Base-by-base conservation (phyloP, 2,329 filamentous ascomycete genomes). In the Knufia petricola region DNA sequence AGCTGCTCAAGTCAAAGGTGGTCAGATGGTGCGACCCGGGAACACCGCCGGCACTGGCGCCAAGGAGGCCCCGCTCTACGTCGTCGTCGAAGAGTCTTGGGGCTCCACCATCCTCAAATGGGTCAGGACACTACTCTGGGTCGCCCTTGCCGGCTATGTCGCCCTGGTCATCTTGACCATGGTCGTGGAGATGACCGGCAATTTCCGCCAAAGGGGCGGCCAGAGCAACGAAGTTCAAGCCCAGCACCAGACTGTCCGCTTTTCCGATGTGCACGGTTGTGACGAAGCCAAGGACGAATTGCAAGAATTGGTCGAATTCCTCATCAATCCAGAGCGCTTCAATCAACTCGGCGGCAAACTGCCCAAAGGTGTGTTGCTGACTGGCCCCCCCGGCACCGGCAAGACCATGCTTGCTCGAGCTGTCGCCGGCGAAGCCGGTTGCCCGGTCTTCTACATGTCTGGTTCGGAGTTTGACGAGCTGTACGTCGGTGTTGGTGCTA, bases 381-480 rank as follows among this genome's bases (percentile, higher is more conserved):
- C 95, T 61, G 92, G 92, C 0, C 92, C 92, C 62, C 92, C 92
- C 46, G 92, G 92, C 71, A 98, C 92, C 52, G 92, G 92, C 70
- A 98, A 98, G 71, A 98, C 92, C 10, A 78, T 98, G 34, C 78
- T 98, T 52, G 92, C 92, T 54, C 84, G 92, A 61, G 94, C 92
- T 48, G 92, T 98, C 52, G 92, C 92, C 41, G 92, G 92, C 46
- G 92, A 98, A 71, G 89, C 92, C 47, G 92, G 90, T 49, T 92
- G 98, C 15, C 92, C 92, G 1, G 98, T 98, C 76, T 98, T 96
- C 76, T 98, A 95, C 76, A 96, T 98, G 90, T 98, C 92, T 62
- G 92, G 92, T 44, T 94, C 87, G 50, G 92, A 98, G 66, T 98
- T 98, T 63, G 92, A 98, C 62, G 92, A 98, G 68, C 84, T 98